Conservation (phyloP, 805 yeast species). For the Yarrowia osloensis region DNA sequence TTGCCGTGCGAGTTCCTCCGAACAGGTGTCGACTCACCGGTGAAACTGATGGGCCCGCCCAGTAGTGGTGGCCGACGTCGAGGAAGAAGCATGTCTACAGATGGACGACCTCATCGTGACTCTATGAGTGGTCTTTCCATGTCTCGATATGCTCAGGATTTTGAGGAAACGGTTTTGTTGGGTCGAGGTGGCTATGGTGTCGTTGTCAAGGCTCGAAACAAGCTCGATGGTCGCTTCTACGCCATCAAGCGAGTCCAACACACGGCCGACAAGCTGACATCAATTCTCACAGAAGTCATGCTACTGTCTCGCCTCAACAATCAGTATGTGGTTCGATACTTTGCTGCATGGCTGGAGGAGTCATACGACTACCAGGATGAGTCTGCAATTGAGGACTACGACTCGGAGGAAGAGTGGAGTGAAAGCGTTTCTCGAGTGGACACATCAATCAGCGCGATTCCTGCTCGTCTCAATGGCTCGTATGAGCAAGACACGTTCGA, state of each 20-base stretch:
- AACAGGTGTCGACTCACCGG: constrained; percentile 43
- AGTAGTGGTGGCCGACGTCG: background rate
- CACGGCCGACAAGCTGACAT: constrained; percentile 72
- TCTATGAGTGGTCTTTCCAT: constrained; percentile 33
- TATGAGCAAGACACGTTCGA: constrained; percentile 15
- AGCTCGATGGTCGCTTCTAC: constrained; percentile 90
- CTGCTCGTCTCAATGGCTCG: constrained; percentile 6
- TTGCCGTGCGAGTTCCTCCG: constrained; percentile 82
- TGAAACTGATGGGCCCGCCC: background rate
- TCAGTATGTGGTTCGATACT: constrained; percentile 93
- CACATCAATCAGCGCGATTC: constrained; percentile 9
- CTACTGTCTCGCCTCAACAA: constrained; percentile 88
- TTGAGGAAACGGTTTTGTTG: constrained; percentile 86
- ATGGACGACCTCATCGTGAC: constrained; percentile 21
- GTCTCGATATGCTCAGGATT: constrained; percentile 84
- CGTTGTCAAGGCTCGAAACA: constrained; percentile 93
- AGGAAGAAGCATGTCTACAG: constrained; percentile 10
- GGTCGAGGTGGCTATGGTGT: constrained; percentile 98
- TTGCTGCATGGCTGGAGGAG: constrained; percentile 96
- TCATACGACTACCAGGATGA: constrained; percentile 47
- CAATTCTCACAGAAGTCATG: constrained; percentile 87
- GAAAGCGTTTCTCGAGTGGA: constrained; percentile 20
- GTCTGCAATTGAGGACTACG: constrained; percentile 42
- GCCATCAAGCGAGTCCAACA: constrained; percentile 92
- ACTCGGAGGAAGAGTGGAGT: constrained; percentile 34